Conservation (phyloP, 257 asterid genomes). For the Solanum chiquidenum region DNA sequence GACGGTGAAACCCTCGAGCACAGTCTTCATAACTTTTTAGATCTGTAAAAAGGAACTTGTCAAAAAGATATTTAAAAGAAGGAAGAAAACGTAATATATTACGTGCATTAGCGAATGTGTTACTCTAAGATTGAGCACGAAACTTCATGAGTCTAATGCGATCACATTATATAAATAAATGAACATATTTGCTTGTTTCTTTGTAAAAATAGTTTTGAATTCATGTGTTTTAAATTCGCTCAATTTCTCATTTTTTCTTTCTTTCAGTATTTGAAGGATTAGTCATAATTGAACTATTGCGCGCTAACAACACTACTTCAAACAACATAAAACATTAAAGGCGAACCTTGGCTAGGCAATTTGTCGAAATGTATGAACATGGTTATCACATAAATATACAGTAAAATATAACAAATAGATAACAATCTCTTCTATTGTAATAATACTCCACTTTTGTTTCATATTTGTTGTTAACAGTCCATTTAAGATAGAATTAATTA, state of each 20-base stretch:
- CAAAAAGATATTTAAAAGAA: too few relatives aligned
- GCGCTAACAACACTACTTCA: too few relatives aligned
- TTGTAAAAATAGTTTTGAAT: not conserved
- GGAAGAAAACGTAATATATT: not conserved
- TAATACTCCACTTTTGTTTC: not conserved
- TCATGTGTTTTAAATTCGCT: not conserved
- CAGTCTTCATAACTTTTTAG: too few relatives aligned
- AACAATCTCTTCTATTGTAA: not conserved
- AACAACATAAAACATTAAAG: not conserved
- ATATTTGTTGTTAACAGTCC: not conserved
- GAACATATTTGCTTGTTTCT: not conserved
- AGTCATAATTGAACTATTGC: not conserved
- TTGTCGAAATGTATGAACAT: not conserved
- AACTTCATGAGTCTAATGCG: not conserved
- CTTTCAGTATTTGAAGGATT: not conserved
- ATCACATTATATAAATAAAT: too few relatives aligned
- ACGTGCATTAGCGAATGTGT: not conserved
- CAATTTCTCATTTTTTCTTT: not conserved
- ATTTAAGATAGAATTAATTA: not conserved
- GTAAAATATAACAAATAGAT: not conserved
- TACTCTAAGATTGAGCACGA: not conserved
- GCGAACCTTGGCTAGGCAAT: not conserved
- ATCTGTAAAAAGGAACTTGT: too few relatives aligned
- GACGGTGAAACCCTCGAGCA: not conserved
- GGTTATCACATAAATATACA: too few relatives aligned